These are phyloP conservation scores for Tagetes erecta DNA, from an alignment of 129 eudicot genomes.

Conservation along the genomic window DNA sequence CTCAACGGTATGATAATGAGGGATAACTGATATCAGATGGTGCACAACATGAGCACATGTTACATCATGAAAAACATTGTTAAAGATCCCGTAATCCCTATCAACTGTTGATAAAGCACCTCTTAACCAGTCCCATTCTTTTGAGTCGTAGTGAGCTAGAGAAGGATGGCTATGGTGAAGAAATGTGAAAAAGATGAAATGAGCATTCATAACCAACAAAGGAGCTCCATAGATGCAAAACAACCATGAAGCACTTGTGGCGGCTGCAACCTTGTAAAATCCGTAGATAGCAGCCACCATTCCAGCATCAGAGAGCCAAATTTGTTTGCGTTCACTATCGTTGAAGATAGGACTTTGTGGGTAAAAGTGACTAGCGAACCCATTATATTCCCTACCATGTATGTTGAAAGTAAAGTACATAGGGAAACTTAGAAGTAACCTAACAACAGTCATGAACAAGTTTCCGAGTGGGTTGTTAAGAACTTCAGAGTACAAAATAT, in stretches of 20 bases:
- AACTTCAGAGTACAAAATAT: slow-evolving; percentile 43
- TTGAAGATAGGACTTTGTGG: slow-evolving; percentile 52
- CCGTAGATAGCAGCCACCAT: slow-evolving; percentile 19
- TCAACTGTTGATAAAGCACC: slow-evolving; percentile 57
- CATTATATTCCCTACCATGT: slow-evolving; percentile 43
- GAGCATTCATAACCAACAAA: slow-evolving; percentile 44
- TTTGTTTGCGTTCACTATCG: slow-evolving; percentile 46
- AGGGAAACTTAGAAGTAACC: slow-evolving; percentile 51
- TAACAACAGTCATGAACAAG: slow-evolving; percentile 33
- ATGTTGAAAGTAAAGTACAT: slow-evolving; percentile 51
- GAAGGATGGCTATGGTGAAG: slow-evolving; percentile 59
- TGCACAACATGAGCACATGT: slow-evolving; percentile 47
- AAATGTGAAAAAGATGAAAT: slow-evolving; percentile 53
- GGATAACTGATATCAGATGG: neutral
- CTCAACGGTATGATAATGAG: slow-evolving; percentile 6
- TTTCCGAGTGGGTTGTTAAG: slow-evolving; percentile 51
- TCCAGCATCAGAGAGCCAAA: slow-evolving; percentile 51
- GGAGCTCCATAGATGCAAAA: slow-evolving; percentile 48
- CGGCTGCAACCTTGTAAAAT: slow-evolving; percentile 35
- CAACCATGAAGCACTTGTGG: slow-evolving; percentile 46
- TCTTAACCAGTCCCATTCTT: slow-evolving; percentile 60
- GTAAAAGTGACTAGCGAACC: slow-evolving; percentile 54
- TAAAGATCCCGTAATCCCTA: slow-evolving; percentile 50
- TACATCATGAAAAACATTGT: slow-evolving; percentile 52
- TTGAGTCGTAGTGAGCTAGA: slow-evolving; percentile 45